Evolutionary conservation across 2,329 filamentous ascomycete genomes (phyloP).

Genomic region (Colletotrichum musae): DNA sequence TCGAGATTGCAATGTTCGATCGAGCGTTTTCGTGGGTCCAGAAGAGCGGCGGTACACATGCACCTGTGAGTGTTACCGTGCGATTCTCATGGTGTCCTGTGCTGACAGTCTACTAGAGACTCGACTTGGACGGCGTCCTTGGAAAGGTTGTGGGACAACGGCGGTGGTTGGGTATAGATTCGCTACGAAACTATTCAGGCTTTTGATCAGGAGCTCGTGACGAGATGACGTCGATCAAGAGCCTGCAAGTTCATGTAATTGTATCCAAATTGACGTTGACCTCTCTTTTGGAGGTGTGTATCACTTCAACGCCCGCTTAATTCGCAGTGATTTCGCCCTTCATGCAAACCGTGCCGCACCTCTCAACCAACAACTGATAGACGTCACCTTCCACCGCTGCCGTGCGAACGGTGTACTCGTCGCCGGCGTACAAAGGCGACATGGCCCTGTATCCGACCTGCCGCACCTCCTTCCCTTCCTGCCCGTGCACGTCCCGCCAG

Average conservation of each 20-base stretch:
- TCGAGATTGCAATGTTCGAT: conserved; percentile 13
- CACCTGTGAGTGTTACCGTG: neutral
- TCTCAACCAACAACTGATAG: conserved; percentile 66
- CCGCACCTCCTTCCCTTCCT: conserved; percentile 34
- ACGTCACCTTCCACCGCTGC: conserved; percentile 54
- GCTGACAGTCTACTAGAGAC: neutral
- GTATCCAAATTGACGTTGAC: too few species aligned
- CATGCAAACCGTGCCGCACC: conserved; percentile 53
- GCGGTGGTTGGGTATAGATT: conserved; percentile 2
- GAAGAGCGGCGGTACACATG: conserved; percentile 23
- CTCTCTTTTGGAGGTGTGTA: too few species aligned
- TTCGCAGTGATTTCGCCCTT: conserved; percentile 46
- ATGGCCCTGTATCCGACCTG: conserved; percentile 77
- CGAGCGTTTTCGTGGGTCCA: conserved; percentile 20
- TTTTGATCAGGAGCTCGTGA: conserved; percentile 3
- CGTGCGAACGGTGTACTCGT: conserved; percentile 74
- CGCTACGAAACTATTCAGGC: neutral
- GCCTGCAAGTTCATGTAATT: neutral
- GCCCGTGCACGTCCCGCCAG: conserved; percentile 66
- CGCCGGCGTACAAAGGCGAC: conserved; percentile 78
- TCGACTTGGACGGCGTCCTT: neutral
- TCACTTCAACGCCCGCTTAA: neutral
- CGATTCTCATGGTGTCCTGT: neutral
- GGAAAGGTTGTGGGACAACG: neutral
- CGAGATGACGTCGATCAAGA: neutral